Base-by-base conservation (phyloP, 768 basidiomycete species). In the Cystobasidium onofrii region DNA sequence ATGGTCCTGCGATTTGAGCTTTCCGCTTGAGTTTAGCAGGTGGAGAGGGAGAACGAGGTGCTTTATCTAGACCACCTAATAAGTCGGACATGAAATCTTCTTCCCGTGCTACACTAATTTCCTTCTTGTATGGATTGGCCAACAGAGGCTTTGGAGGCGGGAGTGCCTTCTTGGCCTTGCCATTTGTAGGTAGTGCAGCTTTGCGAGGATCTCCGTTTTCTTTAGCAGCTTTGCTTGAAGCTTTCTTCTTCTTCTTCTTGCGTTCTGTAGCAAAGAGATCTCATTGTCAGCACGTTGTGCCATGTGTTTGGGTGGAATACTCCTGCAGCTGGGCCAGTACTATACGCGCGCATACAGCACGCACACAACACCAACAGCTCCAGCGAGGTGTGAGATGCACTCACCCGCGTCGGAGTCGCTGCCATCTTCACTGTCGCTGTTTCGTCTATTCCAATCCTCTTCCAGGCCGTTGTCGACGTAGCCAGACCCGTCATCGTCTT, bases 401-500 rank as follows among this genome's bases (percentile, higher is more conserved):
- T 74, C 33, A 73, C 69, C 71, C 81, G 31, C 61, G 34, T 73
- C 57, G 34, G 39, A 39, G 39, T 34, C 34, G 29, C 71, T 63
- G 41, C 41, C 63, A 54, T 73, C 64, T 67, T 20, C 81, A 83
- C 7, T 87, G 87, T 88, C 86, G 7, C 85, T 84, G 33, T 85
- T 85, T n/a, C 86, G 85, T 65, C 80, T 81, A 33, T 85, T 84
- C 10, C 83, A 86, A 17, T 81, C 80, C 61, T 77, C 79, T 29
- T 98, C 96, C 88, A 92, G 88, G 3, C 96, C 96, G 79, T 96
- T 91, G 83, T 99, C 96, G 80, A 89, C 88, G 78, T 99, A 98
- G 4, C 92, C 96, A 17, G 84, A 73, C 86, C 89, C 86, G 31
- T 92, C 92, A 82, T 98, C 96, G 78, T 98, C 96, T 43, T 90